Evolutionary conservation across 192 early-diverging fungal species (phyloP), one percentile per base, ranked within the genome.

Genomic region (Podila horticola): DNA sequence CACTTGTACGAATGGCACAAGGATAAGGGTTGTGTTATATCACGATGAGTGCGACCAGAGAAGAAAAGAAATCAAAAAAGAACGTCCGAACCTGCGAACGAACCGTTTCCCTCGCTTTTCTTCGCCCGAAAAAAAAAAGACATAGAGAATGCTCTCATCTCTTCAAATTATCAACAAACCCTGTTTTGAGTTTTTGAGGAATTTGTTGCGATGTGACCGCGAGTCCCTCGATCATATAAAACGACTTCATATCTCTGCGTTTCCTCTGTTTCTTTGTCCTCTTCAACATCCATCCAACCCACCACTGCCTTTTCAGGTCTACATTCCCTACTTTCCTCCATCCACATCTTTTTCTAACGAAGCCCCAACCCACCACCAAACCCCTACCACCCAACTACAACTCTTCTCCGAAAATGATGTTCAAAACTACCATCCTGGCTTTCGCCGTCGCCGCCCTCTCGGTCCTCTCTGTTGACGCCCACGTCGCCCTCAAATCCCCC

Each of bases 401-500:
- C 60, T 34, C 19, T 5, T 31, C 28, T n/a, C 41, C 64, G 49
- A 73, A 60, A 12, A 73, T 73, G 69, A 24, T 73, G 24, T 52
- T 67, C 45, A 71, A 66, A 62, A 36, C 68, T 12, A 74, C 83
- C 58, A 76, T 85, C 51, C 63, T 74, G 24, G 50, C 61, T 52
- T 31, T 41, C 22, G 73, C 50, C 28, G 65, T 48, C 24, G 72
- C 72, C 20, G 64, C 49, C 72, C 36, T 74, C 48, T 26, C 73
- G 31, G 22, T 67, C 29, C 52, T 84, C 52, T 68, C 79, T 30
- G 85, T 67, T 64, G 69, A 82, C 69, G 87, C 85, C 49, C 87
- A 88, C 62, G 77, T 83, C 66, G 70, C 72, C 20, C 72, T 86
- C 26, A 71, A 63, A 30, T 62, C 58, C 59, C 87, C 87, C 3